These are phyloP conservation scores for Fennellomyces sp. DNA, from an alignment of 371 early-diverging fungal genomes.

Conservation along the genomic window DNA sequence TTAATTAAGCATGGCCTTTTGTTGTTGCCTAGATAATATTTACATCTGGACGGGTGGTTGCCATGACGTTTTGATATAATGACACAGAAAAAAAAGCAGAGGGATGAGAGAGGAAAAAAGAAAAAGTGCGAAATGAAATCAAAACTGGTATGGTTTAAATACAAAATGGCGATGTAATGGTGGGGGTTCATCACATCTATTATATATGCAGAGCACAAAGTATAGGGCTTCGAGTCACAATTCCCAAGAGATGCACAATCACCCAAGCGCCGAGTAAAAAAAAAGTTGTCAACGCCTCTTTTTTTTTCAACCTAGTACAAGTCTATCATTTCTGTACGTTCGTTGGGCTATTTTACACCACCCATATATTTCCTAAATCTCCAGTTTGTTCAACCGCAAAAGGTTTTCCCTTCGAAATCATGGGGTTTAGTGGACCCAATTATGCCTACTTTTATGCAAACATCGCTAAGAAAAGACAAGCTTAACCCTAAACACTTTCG, in stretches of 20 bases:
- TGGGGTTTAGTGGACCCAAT: constrained; percentile 11
- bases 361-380: not conserved
- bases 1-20: constrained; percentile 1
- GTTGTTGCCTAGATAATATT: not conserved
- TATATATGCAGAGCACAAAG: not conserved
- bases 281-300: not conserved
- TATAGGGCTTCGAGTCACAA: constrained; percentile 11
- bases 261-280: constrained; percentile 5
- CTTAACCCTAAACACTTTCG: constrained; percentile 5
- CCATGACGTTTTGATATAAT: constrained; percentile 4
- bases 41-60: constrained; percentile 11
- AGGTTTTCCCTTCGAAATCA: constrained; percentile 6
- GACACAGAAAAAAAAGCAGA: not conserved
- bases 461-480: not conserved
- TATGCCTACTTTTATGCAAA: constrained; percentile 4
- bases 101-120: constrained; percentile 10
- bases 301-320: constrained; percentile 1
- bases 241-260: constrained; percentile 5
- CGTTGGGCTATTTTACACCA: not conserved
- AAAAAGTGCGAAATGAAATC: not conserved
- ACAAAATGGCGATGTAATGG: not conserved
- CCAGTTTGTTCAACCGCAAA: constrained; percentile 2
- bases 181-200: not conserved
- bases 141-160: constrained; percentile 4
- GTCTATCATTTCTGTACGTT: not conserved